phyloP scores from a whole-genome alignment of 2,329 filamentous ascomycete species.

The Claviceps arundinis region DNA sequence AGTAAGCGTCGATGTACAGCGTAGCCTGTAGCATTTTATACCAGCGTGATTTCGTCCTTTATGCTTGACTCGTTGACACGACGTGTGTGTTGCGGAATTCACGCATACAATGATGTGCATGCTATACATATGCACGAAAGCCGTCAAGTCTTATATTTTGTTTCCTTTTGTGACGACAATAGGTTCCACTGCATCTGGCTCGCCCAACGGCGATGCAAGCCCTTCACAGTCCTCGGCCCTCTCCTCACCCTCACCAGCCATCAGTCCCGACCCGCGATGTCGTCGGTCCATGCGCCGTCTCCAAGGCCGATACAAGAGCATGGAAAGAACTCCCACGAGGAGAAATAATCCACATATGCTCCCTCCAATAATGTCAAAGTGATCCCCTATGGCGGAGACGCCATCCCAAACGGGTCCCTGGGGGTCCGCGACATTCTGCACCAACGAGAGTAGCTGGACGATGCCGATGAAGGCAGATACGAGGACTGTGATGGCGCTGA shows the following conservation, averaged over 20 bases:
- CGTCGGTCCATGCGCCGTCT: conserved; percentile 32
- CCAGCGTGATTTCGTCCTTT: background rate
- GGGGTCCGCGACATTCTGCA: conserved; percentile 62
- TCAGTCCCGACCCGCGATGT: background rate
- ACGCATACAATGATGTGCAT: too few species aligned
- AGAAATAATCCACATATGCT: conserved; percentile 78
- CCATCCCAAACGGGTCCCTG: conserved; percentile 81
- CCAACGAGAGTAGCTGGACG: conserved; percentile 69
- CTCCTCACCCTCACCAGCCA: background rate
- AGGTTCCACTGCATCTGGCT: background rate
- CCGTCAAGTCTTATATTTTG: background rate
- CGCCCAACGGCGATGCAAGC: background rate
- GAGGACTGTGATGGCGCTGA: conserved; percentile 70
- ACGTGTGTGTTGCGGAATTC: background rate
- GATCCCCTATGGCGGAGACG: conserved; percentile 59
- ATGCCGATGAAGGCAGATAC: conserved; percentile 78
- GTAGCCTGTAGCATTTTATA: background rate
- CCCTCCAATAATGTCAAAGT: conserved; percentile 78
- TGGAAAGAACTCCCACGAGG: conserved; percentile 58
- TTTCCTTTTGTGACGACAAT: background rate
- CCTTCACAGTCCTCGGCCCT: background rate
- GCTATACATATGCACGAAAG: background rate
- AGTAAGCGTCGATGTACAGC: background rate
- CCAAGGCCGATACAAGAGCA: conserved; percentile 72
- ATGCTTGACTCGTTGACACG: background rate